Evolutionary conservation across 192 early-diverging fungal genomes (phyloP).

Genomic region (Kickxella alabastrina): DNA sequence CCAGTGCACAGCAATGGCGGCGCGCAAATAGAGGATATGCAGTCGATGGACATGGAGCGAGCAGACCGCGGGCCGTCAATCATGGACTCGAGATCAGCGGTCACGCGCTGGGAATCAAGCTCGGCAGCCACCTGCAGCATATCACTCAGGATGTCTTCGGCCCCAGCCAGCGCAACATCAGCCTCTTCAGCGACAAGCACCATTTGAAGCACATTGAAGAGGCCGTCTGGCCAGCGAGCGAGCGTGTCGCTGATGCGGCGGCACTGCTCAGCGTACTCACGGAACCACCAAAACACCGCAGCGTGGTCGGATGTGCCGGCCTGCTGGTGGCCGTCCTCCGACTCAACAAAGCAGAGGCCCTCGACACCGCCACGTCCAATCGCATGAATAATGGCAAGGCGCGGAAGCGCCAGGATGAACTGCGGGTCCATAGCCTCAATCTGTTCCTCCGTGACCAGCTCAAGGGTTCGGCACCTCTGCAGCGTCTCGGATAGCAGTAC

Average conservation of each 20-base stretch:
- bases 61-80: slow-evolving; percentile 42
- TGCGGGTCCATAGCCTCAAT: slow-evolving; percentile 57
- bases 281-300: slow-evolving; percentile 61
- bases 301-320: background rate
- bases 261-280: slow-evolving; percentile 40
- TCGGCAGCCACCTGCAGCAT: background rate
- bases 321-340: slow-evolving; percentile 14
- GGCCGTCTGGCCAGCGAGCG: background rate
- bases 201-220: slow-evolving; percentile 25
- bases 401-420: slow-evolving; percentile 58
- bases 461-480: slow-evolving; percentile 35
- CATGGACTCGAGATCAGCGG: slow-evolving; percentile 39
- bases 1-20: slow-evolving; percentile 11
- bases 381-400: slow-evolving; percentile 58
- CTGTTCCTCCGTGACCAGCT: slow-evolving; percentile 39
- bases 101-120: background rate
- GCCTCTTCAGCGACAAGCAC: slow-evolving; percentile 46
- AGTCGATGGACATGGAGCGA: slow-evolving; percentile 44
- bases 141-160: slow-evolving; percentile 10
- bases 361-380: slow-evolving; percentile 53
- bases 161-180: slow-evolving; percentile 16
- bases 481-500: slow-evolving; percentile 63
- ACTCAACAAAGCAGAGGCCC: slow-evolving; percentile 54
- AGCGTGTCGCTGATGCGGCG: slow-evolving; percentile 15
- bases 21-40: slow-evolving; percentile 37